Conservation (phyloP, 331 rosid genomes). For the Dryas integrifolia region DNA sequence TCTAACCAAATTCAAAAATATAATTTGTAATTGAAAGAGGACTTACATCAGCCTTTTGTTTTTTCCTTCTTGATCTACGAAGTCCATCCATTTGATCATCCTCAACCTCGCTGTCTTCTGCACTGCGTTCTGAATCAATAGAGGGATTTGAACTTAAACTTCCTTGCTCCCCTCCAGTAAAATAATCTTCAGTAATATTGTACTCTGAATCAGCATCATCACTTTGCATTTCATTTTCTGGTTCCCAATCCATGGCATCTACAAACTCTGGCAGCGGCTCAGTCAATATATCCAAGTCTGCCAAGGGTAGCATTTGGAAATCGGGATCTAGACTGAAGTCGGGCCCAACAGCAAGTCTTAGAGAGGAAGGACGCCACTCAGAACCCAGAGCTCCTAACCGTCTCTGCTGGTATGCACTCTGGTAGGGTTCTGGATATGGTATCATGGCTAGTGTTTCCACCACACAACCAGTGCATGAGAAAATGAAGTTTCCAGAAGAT, state of each 20-base stretch:
- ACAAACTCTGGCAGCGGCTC: conserved; percentile 82
- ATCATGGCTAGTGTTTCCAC: conserved; percentile 68
- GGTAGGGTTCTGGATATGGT: conserved; percentile 97
- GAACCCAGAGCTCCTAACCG: conserved; percentile 88
- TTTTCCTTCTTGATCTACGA: conserved; percentile 82
- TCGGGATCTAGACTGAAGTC: conserved; percentile 91
- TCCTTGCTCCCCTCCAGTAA: conserved; percentile 72
- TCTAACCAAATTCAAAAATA: not conserved
- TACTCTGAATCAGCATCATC: conserved; percentile 93
- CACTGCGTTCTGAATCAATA: conserved; percentile 64
- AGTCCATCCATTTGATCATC: conserved; percentile 52
- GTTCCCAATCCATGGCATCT: conserved; percentile 94
- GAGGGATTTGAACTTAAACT: conserved; percentile 68
- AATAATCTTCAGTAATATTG: conserved; percentile 71
- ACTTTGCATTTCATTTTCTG: conserved; percentile 75
- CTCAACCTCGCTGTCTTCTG: conserved; percentile 70
- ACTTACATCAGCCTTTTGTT: conserved; percentile 75
- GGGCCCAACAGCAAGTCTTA: conserved; percentile 82
- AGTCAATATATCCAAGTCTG: conserved; percentile 65
- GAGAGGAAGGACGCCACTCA: conserved; percentile 90
- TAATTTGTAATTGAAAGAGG: conserved; percentile 2
- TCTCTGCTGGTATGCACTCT: conserved; percentile 81
- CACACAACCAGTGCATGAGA: conserved; percentile 35
- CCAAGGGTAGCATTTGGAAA: conserved; percentile 86
- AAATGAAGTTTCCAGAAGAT: conserved; percentile 13